These are phyloP conservation scores for Trichoderma brevicompactum DNA, from an alignment of 2,329 filamentous ascomycete species.

Conservation along the genomic window DNA sequence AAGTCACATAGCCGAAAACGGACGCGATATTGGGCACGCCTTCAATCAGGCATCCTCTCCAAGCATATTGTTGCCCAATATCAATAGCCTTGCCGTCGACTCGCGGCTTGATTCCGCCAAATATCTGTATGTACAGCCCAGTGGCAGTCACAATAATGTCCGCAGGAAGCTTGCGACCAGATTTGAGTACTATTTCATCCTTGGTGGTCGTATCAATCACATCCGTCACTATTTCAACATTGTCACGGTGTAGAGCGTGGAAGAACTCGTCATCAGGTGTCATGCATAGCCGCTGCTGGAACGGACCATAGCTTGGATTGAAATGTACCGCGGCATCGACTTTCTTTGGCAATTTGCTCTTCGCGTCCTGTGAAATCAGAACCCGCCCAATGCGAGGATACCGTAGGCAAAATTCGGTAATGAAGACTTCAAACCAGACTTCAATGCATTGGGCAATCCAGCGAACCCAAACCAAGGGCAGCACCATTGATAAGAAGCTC, in stretches of 20 bases:
- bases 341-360: conserved; percentile 56
- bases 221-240: conserved; percentile 56
- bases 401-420: conserved; percentile 40
- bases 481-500: conserved; percentile 44
- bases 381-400: conserved; percentile 36
- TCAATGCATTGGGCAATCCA: conserved; percentile 55
- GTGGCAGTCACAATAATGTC: conserved; percentile 74
- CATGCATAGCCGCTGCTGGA: conserved; percentile 77
- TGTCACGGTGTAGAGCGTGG: conserved; percentile 50
- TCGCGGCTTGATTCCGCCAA: conserved; percentile 55
- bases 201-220: conserved; percentile 56
- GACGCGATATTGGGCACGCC: conserved; percentile 66
- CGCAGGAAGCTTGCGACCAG: conserved; percentile 57
- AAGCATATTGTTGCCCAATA: conserved; percentile 58
- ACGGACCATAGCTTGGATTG: conserved; percentile 66
- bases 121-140: conserved; percentile 63
- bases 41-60: conserved; percentile 69
- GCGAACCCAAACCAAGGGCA: conserved; percentile 54
- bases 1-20: conserved; percentile 67
- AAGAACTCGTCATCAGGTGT: conserved; percentile 63
- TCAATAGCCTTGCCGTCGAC: conserved; percentile 60
- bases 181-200: conserved; percentile 52
- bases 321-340: conserved; percentile 66
- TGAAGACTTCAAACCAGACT: conserved; percentile 51
- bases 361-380: conserved; percentile 49